Base-by-base conservation (phyloP, 163 green algal genomes). In the Chloroidium sp. region DNA sequence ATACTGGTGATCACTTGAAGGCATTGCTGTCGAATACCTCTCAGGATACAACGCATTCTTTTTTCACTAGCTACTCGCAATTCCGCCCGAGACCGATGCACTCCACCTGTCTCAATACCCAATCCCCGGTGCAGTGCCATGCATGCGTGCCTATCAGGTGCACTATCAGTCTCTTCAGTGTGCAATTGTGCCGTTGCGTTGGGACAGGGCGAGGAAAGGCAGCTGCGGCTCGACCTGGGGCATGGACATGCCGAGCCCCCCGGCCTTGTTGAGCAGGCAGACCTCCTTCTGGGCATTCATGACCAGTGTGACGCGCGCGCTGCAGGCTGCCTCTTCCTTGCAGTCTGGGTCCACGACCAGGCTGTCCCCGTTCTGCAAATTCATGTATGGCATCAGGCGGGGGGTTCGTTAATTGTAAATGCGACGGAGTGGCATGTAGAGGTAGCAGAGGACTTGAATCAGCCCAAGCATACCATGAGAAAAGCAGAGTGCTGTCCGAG, bases 261-360 rank as follows among this genome's bases (percentile, higher is more conserved):
- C 84, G 0, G 88, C 87, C 87, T 97, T 97, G 67, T 96, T 91
- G 76, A 97, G 83, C 13, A 87, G 89, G 82, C 93, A 97, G 69
- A 98, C 81, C 87, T 98, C 93, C 4, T 88, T 85, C 79, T 90
- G 85, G 2, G 91, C 84, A 82, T 96, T 97, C 58, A 96, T 79
- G n/a, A 93, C 87, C 13, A 95, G 69, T 2, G 90, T 96, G 36
- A 93, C 75, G 2, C 62, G 64, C 4, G 91, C 92, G 0, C 58
- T 72, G 0, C 84, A 84, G 0, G 90, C 90, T 2, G 88, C 89
- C 84, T 94, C 93, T 89, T 98, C 95, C 62, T 89, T 86, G 12
- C 90, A 69, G 64, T 13, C 90, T 3, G 95, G 94, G 81, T 98
- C 95, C 64, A 94, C 78, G 13, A 90, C 87, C n/a, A 95, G 59